Evolutionary conservation across 2,329 filamentous ascomycete species (phyloP).

Genomic region (Sordariomycetes sp.): DNA sequence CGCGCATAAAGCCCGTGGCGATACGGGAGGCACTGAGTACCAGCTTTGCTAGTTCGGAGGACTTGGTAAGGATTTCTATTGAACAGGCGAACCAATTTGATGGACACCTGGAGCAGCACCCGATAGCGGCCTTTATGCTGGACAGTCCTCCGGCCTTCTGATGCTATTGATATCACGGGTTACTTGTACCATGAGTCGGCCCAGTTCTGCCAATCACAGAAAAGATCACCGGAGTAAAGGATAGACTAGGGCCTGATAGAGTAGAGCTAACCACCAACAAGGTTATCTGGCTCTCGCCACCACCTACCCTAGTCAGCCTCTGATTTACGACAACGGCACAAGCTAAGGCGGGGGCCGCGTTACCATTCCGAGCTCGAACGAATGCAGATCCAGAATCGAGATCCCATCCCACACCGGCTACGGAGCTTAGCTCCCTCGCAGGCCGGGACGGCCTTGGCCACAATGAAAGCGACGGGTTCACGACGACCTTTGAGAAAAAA

Average conservation of each 20-base stretch:
- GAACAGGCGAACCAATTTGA: too few species aligned
- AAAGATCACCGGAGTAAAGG: not conserved
- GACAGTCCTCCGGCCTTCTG: not conserved
- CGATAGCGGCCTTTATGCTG: not conserved
- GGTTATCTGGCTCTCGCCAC: not conserved
- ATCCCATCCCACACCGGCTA: not conserved
- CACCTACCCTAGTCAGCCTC: not conserved
- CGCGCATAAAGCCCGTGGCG: too few species aligned
- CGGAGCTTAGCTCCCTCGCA: not conserved
- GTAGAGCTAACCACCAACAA: not conserved
- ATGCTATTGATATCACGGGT: not conserved
- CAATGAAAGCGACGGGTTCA: too few species aligned
- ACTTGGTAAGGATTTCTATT: too few species aligned
- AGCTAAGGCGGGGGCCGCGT: not conserved
- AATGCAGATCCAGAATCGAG: not conserved
- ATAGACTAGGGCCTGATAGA: not conserved
- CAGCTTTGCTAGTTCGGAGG: too few species aligned
- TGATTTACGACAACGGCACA: not conserved
- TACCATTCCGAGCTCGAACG: not conserved
- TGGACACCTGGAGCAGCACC: too few species aligned
- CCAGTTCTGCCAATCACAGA: not conserved
- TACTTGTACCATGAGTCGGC: not conserved
- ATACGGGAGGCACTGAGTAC: too few species aligned
- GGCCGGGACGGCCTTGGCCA: too few species aligned
- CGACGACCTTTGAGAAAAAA: too few species aligned